Evolutionary conservation across 257 asterid species (phyloP).

Genomic region (Verbena officinalis): DNA sequence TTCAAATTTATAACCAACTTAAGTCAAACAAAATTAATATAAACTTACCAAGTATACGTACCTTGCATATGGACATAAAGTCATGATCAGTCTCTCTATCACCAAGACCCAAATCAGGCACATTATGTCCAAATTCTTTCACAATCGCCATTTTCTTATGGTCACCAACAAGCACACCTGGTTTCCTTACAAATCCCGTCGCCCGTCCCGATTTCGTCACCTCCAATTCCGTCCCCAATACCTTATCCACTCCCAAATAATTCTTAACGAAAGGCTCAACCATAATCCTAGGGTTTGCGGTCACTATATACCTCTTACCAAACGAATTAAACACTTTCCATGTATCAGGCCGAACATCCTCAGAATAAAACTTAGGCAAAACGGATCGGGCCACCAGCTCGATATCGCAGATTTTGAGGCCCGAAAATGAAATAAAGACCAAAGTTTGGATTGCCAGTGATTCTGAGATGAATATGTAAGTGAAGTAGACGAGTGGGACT

Average conservation of each 20-base stretch:
- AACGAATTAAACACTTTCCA: slow-evolving; percentile 80
- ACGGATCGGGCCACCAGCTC: slow-evolving; percentile 84
- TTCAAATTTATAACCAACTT: slow-evolving; percentile 23
- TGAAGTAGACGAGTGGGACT: slow-evolving; percentile 59
- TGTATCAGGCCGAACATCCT: slow-evolving; percentile 70
- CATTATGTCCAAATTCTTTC: slow-evolving; percentile 56
- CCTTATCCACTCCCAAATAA: slow-evolving; percentile 85
- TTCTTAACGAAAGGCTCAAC: slow-evolving; percentile 70
- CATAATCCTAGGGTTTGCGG: slow-evolving; percentile 81
- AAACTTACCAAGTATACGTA: slow-evolving; percentile 21
- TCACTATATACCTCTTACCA: slow-evolving; percentile 70
- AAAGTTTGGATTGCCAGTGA: slow-evolving; percentile 51
- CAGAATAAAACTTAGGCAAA: slow-evolving; percentile 77
- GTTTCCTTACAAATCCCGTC: slow-evolving; percentile 75
- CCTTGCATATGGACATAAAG: slow-evolving; percentile 96
- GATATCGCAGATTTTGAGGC: slow-evolving; percentile 68
- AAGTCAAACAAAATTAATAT: not conserved
- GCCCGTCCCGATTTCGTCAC: slow-evolving; percentile 68
- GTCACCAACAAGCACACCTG: slow-evolving; percentile 80
- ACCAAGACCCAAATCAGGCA: slow-evolving; percentile 87
- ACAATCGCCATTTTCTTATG: slow-evolving; percentile 58
- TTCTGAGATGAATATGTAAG: slow-evolving; percentile 63
- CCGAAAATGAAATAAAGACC: slow-evolving; percentile 63
- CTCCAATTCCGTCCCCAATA: slow-evolving; percentile 75
- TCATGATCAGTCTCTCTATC: slow-evolving; percentile 77